phyloP scores from a whole-genome alignment of 2,329 filamentous ascomycete genomes.

The Fusarium nematophilum region DNA sequence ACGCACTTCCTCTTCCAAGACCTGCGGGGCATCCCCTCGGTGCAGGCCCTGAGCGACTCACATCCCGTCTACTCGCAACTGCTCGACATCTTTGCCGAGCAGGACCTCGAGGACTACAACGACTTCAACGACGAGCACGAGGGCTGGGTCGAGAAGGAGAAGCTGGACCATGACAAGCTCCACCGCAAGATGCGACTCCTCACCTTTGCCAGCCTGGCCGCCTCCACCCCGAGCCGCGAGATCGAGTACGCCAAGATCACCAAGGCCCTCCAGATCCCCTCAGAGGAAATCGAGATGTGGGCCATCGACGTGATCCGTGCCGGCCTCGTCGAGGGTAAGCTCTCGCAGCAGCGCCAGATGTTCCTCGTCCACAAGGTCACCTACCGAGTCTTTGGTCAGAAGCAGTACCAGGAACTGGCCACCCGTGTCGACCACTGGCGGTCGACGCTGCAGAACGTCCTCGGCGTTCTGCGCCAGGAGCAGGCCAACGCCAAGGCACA shows the following conservation, averaged over 20 bases:
- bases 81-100: conserved; percentile 93
- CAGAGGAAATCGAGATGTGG: conserved; percentile 95
- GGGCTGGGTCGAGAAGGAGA: conserved; percentile 82
- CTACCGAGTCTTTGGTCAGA: conserved; percentile 96
- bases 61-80: conserved; percentile 90
- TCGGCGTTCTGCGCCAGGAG: conserved; percentile 82
- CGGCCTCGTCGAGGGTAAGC: conserved; percentile 94
- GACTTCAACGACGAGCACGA: conserved; percentile 94
- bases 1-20: conserved; percentile 80
- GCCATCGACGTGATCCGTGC: conserved; percentile 98
- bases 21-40: conserved; percentile 81
- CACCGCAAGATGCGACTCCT: conserved; percentile 97
- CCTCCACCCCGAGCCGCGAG: conserved; percentile 83
- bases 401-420: conserved; percentile 97
- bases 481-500: conserved; percentile 81
- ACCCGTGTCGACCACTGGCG: conserved; percentile 93
- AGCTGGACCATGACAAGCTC: conserved; percentile 77
- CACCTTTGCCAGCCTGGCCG: conserved; percentile 90
- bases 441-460: conserved; percentile 80
- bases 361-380: conserved; percentile 97
- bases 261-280: conserved; percentile 83
- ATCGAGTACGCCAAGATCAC: conserved; percentile 89
- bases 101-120: conserved; percentile 94
- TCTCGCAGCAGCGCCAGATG: conserved; percentile 90
- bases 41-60: conserved; percentile 88